A percentile compares a stretch with the other conserved stretches of the same genome.
Evolutionary conservation across 1,284 basidiomycete genomes (phyloP).

Genomic region (Cutaneotrichosporon sp.): DNA sequence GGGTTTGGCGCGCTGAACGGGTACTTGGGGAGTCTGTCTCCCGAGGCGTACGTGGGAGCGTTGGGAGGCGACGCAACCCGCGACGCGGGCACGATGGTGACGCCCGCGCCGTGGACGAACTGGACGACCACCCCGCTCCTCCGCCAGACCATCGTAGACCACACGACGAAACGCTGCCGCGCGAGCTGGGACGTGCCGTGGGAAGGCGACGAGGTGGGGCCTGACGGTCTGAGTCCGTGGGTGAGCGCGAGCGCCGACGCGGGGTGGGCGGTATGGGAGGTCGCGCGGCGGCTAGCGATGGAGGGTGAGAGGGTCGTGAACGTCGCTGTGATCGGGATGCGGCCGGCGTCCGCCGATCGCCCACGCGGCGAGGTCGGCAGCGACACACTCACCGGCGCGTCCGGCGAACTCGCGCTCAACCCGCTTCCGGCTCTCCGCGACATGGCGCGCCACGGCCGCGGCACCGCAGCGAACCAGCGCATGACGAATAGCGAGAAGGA

Average conservation of each 20-base stretch:
- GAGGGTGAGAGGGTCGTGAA: constrained; percentile 7
- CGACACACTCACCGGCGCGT: not conserved
- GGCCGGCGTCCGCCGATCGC: not conserved
- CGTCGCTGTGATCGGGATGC: constrained; percentile 17
- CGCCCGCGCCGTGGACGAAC: not conserved
- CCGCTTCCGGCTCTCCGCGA: not conserved
- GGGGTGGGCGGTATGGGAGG: constrained; percentile 33
- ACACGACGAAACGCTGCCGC: constrained; percentile 20
- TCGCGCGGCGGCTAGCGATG: constrained; percentile 18
- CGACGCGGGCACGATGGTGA: not conserved
- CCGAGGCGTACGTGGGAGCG: not conserved
- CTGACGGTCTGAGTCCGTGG: constrained; percentile 31
- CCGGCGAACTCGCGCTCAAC: constrained; percentile 9
- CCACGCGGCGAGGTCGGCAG: not conserved
- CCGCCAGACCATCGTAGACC: constrained; percentile 30
- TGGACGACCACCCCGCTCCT: constrained; percentile 16
- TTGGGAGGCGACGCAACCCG: not conserved
- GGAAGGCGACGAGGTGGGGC: constrained; percentile 10
- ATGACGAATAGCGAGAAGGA: constrained; percentile 18
- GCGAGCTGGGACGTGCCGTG: constrained; percentile 16
- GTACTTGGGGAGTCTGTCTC: constrained; percentile 7
- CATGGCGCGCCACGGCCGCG: not conserved
- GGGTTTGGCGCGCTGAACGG: constrained; percentile 19
- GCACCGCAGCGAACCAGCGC: constrained; percentile 5
- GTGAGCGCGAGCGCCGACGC: constrained; percentile 20